Conservation (phyloP, 2,329 filamentous ascomycete species). For the Onygenales sp. region DNA sequence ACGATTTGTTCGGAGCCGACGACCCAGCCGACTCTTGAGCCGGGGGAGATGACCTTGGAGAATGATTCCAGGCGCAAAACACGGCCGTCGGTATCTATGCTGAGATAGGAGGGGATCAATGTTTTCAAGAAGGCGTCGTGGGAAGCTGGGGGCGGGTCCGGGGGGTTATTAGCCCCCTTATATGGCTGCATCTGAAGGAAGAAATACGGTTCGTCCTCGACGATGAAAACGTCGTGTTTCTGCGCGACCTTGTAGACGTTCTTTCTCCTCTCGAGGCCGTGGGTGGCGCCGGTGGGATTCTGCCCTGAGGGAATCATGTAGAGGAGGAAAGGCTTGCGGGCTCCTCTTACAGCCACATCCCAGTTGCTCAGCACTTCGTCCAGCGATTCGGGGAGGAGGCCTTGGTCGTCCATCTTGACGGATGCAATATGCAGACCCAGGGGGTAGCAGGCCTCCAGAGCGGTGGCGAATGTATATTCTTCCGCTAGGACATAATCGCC, state of each 20-base stretch:
- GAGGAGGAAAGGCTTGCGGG: conserved; percentile 56
- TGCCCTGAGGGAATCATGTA: conserved; percentile 74
- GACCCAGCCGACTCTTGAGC: conserved; percentile 77
- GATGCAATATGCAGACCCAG: conserved; percentile 53
- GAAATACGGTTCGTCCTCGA: conserved; percentile 93
- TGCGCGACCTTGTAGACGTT: conserved; percentile 69
- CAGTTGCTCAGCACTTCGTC: conserved; percentile 57
- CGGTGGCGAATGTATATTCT: conserved; percentile 81
- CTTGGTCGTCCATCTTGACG: conserved; percentile 57
- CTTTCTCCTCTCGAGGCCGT: conserved; percentile 55
- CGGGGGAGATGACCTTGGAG: conserved; percentile 81
- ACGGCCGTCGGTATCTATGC: conserved; percentile 75
- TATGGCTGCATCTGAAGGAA: conserved; percentile 80
- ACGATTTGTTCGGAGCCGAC: conserved; percentile 78
- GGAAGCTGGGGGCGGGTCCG: conserved; percentile 47
- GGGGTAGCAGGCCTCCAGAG: conserved; percentile 55
- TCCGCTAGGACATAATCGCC: conserved; percentile 76
- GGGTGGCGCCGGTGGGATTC: conserved; percentile 84
- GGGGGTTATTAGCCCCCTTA: conserved; percentile 42
- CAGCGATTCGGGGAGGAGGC: conserved; percentile 52
- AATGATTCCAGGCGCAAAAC: conserved; percentile 89
- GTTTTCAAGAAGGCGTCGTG: conserved; percentile 65
- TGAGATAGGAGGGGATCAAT: conserved; percentile 66
- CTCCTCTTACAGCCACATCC: conserved; percentile 48
- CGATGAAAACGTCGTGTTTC: conserved; percentile 76